Conservation (phyloP, 768 basidiomycete genomes). For the Collybiopsis luxurians region DNA sequence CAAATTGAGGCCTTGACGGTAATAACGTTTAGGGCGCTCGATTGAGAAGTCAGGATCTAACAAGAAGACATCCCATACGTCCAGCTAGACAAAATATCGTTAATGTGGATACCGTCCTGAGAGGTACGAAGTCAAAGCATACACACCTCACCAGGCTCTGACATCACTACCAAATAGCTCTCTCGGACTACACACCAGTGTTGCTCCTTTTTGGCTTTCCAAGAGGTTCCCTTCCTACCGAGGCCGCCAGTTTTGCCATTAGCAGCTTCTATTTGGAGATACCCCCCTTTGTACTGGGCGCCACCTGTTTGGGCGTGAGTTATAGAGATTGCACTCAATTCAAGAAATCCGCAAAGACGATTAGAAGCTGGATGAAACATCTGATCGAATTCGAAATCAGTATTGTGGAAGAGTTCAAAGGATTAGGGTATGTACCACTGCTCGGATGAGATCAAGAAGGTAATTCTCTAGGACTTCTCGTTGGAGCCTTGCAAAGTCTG, state of each 20-base stretch:
- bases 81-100: slow-evolving; percentile 43
- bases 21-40: slow-evolving; percentile 85
- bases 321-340: slow-evolving; percentile 87
- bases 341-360: slow-evolving; percentile 85
- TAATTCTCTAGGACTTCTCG: slow-evolving; percentile 86
- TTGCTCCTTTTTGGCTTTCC: slow-evolving; percentile 59
- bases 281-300: slow-evolving; percentile 89
- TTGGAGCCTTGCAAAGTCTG: slow-evolving; percentile 80
- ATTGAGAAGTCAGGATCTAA: slow-evolving; percentile 88
- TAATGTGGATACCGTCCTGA: background rate
- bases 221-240: slow-evolving; percentile 61
- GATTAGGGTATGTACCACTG: slow-evolving; percentile 59
- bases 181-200: slow-evolving; percentile 94
- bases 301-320: slow-evolving; percentile 78
- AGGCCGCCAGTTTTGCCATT: slow-evolving; percentile 54
- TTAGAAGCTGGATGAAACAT: slow-evolving; percentile 97
- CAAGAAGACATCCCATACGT: slow-evolving; percentile 92
- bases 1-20: slow-evolving; percentile 80
- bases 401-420: background rate
- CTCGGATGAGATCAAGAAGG: slow-evolving; percentile 80
- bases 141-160: slow-evolving; percentile 80
- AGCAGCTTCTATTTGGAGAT: slow-evolving; percentile 56
- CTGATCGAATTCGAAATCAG: slow-evolving; percentile 33
- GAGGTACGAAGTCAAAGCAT: background rate
- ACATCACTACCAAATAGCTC: slow-evolving; percentile 82